Evolutionary conservation across 345 rosid species (phyloP).

Genomic region (Triadica sebifera): DNA sequence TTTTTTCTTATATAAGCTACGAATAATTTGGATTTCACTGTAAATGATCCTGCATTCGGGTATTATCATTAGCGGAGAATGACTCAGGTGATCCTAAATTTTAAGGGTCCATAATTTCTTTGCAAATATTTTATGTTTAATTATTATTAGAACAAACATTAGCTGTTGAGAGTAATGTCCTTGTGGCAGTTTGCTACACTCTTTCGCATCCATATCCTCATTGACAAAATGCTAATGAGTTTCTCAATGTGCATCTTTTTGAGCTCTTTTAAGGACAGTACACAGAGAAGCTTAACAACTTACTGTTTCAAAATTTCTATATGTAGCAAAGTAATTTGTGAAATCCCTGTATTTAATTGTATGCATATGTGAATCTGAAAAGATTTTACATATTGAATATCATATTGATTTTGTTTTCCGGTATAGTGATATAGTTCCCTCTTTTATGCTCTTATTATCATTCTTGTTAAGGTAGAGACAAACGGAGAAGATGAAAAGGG

Average conservation of each 20-base stretch:
- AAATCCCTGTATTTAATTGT: neutral
- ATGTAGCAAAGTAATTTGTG: neutral
- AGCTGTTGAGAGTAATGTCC: neutral
- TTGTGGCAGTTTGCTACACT: neutral
- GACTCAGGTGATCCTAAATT: neutral
- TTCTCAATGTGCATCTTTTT: neutral
- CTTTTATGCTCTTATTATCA: neutral
- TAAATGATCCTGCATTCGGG: neutral
- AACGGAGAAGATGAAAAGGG: conserved; percentile 10
- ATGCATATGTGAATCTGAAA: neutral
- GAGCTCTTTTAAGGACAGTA: neutral
- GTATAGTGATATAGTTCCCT: neutral
- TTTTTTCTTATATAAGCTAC: neutral
- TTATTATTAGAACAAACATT: neutral
- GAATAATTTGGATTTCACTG: neutral
- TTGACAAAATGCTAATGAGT: neutral
- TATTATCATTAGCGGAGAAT: neutral
- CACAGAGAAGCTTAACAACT: neutral
- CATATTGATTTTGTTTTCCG: neutral
- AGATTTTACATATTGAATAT: neutral
- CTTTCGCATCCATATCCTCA: neutral
- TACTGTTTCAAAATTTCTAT: neutral
- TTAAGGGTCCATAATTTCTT: neutral
- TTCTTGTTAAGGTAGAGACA: conserved; percentile 7
- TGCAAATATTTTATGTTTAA: neutral